A percentile compares a stretch with the other conserved stretches of the same genome.
Evolutionary conservation across 345 rosid species (phyloP).

Genomic region (Salix suchowensis): DNA sequence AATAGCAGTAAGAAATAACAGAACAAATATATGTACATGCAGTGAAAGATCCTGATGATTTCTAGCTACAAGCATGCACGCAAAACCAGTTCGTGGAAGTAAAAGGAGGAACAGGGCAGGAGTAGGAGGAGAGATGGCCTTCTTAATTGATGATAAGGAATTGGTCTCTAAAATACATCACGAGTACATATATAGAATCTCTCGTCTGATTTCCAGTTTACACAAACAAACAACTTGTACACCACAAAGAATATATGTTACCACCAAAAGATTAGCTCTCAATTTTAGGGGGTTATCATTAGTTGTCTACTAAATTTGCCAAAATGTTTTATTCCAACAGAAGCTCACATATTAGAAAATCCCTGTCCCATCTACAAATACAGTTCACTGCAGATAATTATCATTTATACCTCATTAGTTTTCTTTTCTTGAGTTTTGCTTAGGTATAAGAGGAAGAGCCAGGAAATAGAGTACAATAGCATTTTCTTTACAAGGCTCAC

Average conservation of each 20-base stretch:
- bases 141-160: not conserved
- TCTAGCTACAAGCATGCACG: not conserved
- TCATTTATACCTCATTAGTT: not conserved
- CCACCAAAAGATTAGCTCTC: not conserved
- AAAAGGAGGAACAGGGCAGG: not conserved
- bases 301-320: not conserved
- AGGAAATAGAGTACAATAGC: not conserved
- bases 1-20: slow-evolving; percentile 31
- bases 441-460: no score
- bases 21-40: slow-evolving; percentile 5
- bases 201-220: not conserved
- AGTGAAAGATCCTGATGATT: slow-evolving; percentile 1
- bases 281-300: no score
- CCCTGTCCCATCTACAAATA: not conserved
- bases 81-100: not conserved
- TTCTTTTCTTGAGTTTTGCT: not conserved
- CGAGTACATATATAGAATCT: not conserved
- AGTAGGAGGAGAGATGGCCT: not conserved
- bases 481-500: not conserved
- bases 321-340: not conserved
- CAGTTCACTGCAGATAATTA: not conserved
- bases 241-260: not conserved
- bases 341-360: slow-evolving; percentile 2
- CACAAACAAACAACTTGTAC: not conserved
- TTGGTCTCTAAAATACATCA: not conserved